Evolutionary conservation across 345 rosid genomes (phyloP).

Genomic region (Arabidopsis suecica): DNA sequence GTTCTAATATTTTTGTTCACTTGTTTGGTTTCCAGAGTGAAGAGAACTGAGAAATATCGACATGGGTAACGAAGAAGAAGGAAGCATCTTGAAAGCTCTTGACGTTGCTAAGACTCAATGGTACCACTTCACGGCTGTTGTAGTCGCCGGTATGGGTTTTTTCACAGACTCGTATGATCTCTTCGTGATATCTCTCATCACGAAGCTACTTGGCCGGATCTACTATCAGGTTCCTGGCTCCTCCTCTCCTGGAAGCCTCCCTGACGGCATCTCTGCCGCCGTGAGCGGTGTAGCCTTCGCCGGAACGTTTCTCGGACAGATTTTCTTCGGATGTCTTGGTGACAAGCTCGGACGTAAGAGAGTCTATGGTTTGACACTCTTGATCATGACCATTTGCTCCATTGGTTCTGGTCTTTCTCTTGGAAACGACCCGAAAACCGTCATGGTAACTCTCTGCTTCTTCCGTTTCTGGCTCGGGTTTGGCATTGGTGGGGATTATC

Average conservation of each 20-base stretch:
- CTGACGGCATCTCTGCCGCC: conserved; percentile 59
- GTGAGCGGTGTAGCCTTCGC: conserved; percentile 75
- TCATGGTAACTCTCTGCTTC: conserved; percentile 69
- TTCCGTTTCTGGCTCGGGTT: conserved; percentile 89
- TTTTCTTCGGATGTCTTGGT: conserved; percentile 82
- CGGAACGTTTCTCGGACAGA: conserved; percentile 74
- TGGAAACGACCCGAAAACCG: conserved; percentile 49
- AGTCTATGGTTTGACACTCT: conserved; percentile 65
- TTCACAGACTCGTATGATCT: conserved; percentile 82
- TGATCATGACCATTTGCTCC: conserved; percentile 65
- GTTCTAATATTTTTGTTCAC: too few relatives aligned
- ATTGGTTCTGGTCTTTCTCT: conserved; percentile 67
- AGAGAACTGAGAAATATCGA: too few relatives aligned
- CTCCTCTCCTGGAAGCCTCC: conserved; percentile 57
- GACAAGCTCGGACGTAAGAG: conserved; percentile 74
- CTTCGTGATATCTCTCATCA: conserved; percentile 71
- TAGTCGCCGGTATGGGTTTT: conserved; percentile 83
- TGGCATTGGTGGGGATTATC: conserved; percentile 83
- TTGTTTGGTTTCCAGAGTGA: too few relatives aligned
- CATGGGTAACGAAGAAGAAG: conserved; percentile 55
- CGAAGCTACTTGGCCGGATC: conserved; percentile 70
- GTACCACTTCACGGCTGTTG: conserved; percentile 64
- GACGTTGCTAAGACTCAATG: conserved; percentile 62
- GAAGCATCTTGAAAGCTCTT: conserved; percentile 59
- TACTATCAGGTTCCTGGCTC: conserved; percentile 58